Base-by-base conservation (phyloP, 306 rosid genomes). In the Lithocarpus polystachyus region DNA sequence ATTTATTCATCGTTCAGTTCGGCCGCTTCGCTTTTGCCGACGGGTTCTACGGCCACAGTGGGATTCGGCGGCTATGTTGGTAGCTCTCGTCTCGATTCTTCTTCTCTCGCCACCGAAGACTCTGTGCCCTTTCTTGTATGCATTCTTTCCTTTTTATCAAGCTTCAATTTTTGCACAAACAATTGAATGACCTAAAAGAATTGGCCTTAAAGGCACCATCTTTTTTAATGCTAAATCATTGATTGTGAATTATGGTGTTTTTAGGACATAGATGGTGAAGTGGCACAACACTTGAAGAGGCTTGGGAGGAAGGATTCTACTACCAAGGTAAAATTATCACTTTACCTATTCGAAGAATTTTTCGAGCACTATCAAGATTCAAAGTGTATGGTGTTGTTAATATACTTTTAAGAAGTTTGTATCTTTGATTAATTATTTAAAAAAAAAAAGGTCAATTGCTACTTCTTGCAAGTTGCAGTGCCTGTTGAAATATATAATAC, bases 31-130 rank as follows among this genome's bases (percentile, higher is more conserved):
- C 93, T 94, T 40, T 80, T 94, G 88, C 83, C 92, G 5, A 86
- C 97, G 74, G 89, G 88, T 75, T 87, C 96, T 51, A 67, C 92
- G 45, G 88, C 90, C 53, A 22, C 92, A 68, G 87, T 81, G 5
- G 97, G 99, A 74, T 94, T 94, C 79, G 99, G 97, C 23, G 99
- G 99, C 57, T 94, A 87, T 76, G 89, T 94, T 22, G 99, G 99
- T 2, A 89, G 92, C 55, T 90, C 97, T 4, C 92, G 99, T 62
- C 82, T 94, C 55, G 97, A 91, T 82, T 82, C 87, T 84, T 82
- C 87, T 83, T 65, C 97, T 48, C 37, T 80, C 56, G 77, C 95
- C 13, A 83, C 86, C 29, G 97, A 94, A 0, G 97, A 92, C 4
- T 75, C 95, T 12, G 75, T 71, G 13, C 73, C 93, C 17, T 84